Conservation (phyloP, 306 rosid species). For the Lathyrus oleraceus region DNA sequence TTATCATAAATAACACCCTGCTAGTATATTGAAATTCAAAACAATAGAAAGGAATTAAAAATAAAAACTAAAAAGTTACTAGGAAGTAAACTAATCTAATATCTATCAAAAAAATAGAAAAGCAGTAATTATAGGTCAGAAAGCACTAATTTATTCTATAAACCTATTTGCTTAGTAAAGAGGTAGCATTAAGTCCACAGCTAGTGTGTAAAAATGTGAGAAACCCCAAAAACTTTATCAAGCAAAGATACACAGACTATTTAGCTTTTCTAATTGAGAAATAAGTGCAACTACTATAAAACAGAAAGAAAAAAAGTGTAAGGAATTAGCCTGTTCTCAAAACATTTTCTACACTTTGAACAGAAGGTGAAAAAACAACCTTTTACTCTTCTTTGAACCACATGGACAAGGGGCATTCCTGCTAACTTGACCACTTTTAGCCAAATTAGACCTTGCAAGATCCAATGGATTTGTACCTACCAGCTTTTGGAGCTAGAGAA, state of each 20-base stretch:
- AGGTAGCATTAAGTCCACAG: conserved; percentile 20
- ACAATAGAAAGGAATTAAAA: too few species aligned
- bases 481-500: conserved; percentile 75
- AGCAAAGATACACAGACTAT: neutral
- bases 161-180: conserved; percentile 1
- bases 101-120: neutral
- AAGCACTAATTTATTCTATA: conserved; percentile 17
- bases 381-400: conserved; percentile 90
- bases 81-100: conserved; percentile 8
- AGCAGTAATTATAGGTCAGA: too few species aligned
- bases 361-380: conserved; percentile 44
- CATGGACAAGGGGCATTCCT: conserved; percentile 89
- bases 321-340: conserved; percentile 11
- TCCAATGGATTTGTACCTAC: conserved; percentile 79
- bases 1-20: conserved; percentile 8
- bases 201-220: neutral
- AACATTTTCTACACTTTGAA: neutral
- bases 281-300: conserved; percentile 19
- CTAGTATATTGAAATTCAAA: neutral
- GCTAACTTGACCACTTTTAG: conserved; percentile 81
- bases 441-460: conserved; percentile 82
- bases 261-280: conserved; percentile 19
- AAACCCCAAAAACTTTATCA: conserved; percentile 24
- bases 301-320: neutral
- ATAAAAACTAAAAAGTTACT: conserved; percentile 4